These are phyloP conservation scores for Mrakia hoshinonis DNA, from an alignment of 768 basidiomycete species.

Conservation along the genomic window DNA sequence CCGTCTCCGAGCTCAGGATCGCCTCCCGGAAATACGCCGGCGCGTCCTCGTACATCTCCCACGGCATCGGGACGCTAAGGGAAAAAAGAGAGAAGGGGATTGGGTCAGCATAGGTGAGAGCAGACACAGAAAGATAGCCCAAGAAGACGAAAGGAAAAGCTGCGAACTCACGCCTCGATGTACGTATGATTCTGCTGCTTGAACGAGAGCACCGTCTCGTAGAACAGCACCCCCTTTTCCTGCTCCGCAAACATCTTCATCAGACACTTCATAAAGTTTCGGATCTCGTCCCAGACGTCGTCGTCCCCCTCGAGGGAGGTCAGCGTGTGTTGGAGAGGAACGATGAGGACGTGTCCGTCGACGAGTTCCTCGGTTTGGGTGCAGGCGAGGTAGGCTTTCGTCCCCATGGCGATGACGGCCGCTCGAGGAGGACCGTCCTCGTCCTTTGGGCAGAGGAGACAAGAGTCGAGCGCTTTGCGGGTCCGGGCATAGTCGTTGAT, in stretches of 20 bases:
- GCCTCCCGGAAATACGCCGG: conserved; percentile 97
- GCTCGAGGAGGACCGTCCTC: conserved; percentile 83
- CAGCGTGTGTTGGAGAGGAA: conserved; percentile 89
- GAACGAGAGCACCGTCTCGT: conserved; percentile 80
- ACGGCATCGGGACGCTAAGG: conserved; percentile 64
- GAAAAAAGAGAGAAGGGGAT: background rate
- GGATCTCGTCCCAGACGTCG: conserved; percentile 95
- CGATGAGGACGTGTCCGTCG: conserved; percentile 84
- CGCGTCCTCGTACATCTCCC: conserved; percentile 73
- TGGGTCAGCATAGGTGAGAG: background rate
- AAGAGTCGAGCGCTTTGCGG: conserved; percentile 76
- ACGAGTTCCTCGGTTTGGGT: conserved; percentile 81
- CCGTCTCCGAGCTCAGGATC: conserved; percentile 80
- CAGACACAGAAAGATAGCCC: background rate
- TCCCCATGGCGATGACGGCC: conserved; percentile 81
- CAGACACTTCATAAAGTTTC: conserved; percentile 79
- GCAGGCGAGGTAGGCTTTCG: conserved; percentile 80
- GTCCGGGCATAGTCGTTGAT: conserved; percentile 94
- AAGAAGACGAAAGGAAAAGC: background rate
- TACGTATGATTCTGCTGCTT: conserved; percentile 82
- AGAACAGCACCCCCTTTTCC: conserved; percentile 90
- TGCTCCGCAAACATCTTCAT: conserved; percentile 91
- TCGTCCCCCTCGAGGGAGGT: conserved; percentile 88
- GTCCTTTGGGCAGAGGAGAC: conserved; percentile 71
- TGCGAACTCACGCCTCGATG: conserved; percentile 59